Evolutionary conservation across 139 green algal species (phyloP).

Genomic region (Coccomyxa sp.): DNA sequence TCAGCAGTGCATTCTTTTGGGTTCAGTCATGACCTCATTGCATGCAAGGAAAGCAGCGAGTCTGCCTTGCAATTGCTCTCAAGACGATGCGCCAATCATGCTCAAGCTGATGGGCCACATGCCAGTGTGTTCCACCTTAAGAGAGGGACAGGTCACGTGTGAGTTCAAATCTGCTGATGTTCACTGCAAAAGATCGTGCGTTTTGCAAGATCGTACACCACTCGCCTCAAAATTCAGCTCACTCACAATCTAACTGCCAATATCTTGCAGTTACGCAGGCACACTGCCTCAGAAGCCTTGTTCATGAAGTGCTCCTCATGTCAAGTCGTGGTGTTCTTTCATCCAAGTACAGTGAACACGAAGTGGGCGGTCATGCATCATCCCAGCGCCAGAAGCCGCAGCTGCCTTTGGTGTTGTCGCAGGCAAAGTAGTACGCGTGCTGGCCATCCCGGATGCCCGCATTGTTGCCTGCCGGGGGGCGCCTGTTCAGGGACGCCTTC

Average conservation of each 20-base stretch:
- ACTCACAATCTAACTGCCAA: too few relatives aligned
- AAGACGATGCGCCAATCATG: not conserved
- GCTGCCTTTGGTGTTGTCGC: slow-evolving; percentile 17
- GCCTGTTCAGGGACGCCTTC: slow-evolving; percentile 4
- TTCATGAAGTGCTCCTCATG: too few relatives aligned
- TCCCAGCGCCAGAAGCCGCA: slow-evolving; percentile 20
- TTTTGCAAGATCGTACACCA: not conserved
- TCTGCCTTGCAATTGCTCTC: not conserved
- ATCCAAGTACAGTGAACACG: too few relatives aligned
- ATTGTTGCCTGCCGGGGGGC: not conserved
- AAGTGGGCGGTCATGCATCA: not conserved
- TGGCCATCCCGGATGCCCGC: not conserved
- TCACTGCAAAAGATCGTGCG: not conserved
- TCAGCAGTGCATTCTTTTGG: not conserved
- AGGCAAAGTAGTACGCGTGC: slow-evolving; percentile 14
- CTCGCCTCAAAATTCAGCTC: too few relatives aligned
- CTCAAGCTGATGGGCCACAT: not conserved
- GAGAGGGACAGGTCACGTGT: not conserved
- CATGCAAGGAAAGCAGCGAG: too few relatives aligned
- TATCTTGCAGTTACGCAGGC: too few relatives aligned
- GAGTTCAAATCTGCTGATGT: not conserved
- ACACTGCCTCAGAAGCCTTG: too few relatives aligned
- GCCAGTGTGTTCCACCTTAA: not conserved
- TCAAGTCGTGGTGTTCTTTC: too few relatives aligned
- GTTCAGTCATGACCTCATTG: not conserved